Base-by-base conservation (phyloP, 2,329 filamentous ascomycete genomes). In the Fusarium haematococcum region DNA sequence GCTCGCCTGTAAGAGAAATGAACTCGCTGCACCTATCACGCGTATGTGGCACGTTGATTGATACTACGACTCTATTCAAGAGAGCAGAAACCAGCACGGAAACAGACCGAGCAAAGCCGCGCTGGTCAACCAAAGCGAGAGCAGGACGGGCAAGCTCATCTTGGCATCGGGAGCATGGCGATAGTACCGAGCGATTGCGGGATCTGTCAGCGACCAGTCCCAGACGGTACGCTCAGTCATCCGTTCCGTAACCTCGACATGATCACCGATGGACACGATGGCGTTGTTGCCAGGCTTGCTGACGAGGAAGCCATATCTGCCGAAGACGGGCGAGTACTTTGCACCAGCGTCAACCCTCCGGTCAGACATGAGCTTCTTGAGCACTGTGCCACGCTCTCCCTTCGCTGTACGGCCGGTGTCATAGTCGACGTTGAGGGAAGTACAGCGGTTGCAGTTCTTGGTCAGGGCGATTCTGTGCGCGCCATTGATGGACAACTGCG, bases 381-480 rank as follows among this genome's bases (percentile, higher is more conserved):
- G 83, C 18, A 93, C 87, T 43, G 83, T 85, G n/a, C 90, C 91
- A 39, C 84, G 81, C 77, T 91, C 89, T 3, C 89, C 90, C 1
- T 83, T 83, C 0, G 88, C 90, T 48, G 85, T 83, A 59, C 86
- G 87, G 8, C 93, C 93, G 0, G 90, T 93, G 25, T 83, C 79
- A 79, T 93, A 94, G 83, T 95, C 91, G 67, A 95, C 89, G 81
- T 94, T 94, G 70, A 95, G 84, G 69, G 91, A 93, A 33, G 85
- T 83, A 81, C 93, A 95, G 43, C 93, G 86, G 37, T 86, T 88
- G 79, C 93, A 95, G 80, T 95, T 93, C 61, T 89, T 90, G 37
- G 92, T 94, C 33, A 95, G 83, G 6, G 88, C 79, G 8, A 94
- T 83, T 45, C 82, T 83, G 6, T 80, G 78, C 20, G 65, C 33